Percentiles rank a stretch among this genome's conserved stretches.
These are phyloP conservation scores for Paraphaeosphaeria minitans DNA, from an alignment of 2,329 filamentous ascomycete genomes.

Conservation along the genomic window DNA sequence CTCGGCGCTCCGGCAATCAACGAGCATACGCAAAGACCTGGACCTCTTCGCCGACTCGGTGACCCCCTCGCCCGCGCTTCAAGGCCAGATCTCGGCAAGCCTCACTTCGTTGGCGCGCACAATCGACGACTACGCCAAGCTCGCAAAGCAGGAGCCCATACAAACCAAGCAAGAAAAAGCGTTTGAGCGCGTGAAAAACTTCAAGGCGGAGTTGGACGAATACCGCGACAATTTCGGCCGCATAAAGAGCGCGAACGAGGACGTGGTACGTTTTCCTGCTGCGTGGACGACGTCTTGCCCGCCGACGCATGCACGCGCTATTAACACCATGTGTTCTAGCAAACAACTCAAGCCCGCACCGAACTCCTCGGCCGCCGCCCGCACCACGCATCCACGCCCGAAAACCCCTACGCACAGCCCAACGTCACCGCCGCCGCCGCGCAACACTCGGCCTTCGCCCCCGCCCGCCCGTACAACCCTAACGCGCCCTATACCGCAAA, in stretches of 20 bases:
- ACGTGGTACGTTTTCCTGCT: conserved; percentile 58
- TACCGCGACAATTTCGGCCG: conserved; percentile 79
- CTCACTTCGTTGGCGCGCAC: conserved; percentile 84
- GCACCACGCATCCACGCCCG: conserved; percentile 77
- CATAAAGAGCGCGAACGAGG: conserved; percentile 78
- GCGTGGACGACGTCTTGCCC: not conserved
- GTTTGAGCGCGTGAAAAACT: conserved; percentile 80
- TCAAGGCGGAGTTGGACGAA: conserved; percentile 79
- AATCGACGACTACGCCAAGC: conserved; percentile 86
- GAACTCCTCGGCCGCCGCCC: conserved; percentile 87
- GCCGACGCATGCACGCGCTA: not conserved
- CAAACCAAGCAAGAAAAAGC: conserved; percentile 92
- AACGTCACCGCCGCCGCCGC: conserved; percentile 24
- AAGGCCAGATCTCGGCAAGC: conserved; percentile 56
- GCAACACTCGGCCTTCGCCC: conserved; percentile 37
- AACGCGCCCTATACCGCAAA: conserved; percentile 47
- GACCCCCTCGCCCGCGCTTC: conserved; percentile 65
- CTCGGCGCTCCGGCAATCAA: conserved; percentile 82
- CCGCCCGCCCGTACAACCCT: conserved; percentile 34
- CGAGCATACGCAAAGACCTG: conserved; percentile 77
- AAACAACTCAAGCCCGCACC: conserved; percentile 70
- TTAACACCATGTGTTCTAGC: conserved; percentile 45
- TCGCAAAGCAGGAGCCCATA: conserved; percentile 87
- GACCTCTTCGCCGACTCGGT: conserved; percentile 67
- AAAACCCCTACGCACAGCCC: conserved; percentile 80